These are phyloP conservation scores for Sarocladium brachiariae DNA, from an alignment of 2,329 filamentous ascomycete species.

Conservation along the genomic window DNA sequence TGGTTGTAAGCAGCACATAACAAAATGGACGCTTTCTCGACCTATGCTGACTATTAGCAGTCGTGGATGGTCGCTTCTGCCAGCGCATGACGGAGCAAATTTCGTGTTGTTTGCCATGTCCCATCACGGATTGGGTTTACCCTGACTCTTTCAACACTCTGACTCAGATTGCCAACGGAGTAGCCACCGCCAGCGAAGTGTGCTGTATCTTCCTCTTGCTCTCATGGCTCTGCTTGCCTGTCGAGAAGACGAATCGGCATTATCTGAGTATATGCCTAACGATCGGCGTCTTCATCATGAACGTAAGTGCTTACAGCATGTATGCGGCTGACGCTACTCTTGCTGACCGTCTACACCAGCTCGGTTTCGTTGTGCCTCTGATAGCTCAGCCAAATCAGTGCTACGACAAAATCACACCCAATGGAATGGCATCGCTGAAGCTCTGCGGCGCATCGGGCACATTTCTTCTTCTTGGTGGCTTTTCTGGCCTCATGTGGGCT, in stretches of 20 bases:
- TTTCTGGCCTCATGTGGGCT: constrained; percentile 80
- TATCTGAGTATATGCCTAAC: constrained; percentile 88
- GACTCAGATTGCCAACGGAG: constrained; percentile 67
- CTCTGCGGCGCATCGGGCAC: constrained; percentile 85
- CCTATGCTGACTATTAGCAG: constrained; percentile 29
- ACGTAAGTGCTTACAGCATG: constrained; percentile 46
- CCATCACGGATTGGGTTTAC: constrained; percentile 70
- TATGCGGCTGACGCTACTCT: neutral
- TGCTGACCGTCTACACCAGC: constrained; percentile 36
- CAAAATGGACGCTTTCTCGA: neutral
- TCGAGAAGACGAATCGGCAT: constrained; percentile 85
- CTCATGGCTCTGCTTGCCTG: constrained; percentile 73
- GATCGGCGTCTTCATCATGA: constrained; percentile 68
- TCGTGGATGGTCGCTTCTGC: constrained; percentile 49
- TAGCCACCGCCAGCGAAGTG: constrained; percentile 67
- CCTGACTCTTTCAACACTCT: constrained; percentile 52
- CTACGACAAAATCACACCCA: constrained; percentile 82
- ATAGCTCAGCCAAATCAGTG: constrained; percentile 74
- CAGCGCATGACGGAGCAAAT: constrained; percentile 40
- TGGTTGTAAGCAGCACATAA: constrained; percentile 54
- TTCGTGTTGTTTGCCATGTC: constrained; percentile 85
- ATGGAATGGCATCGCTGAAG: constrained; percentile 77
- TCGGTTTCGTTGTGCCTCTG: constrained; percentile 87
- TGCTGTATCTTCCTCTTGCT: constrained; percentile 69
- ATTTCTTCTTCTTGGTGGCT: constrained; percentile 79